Evolutionary conservation across 1,139 yeast species (phyloP).

Genomic region (Kodamaea sp.): DNA sequence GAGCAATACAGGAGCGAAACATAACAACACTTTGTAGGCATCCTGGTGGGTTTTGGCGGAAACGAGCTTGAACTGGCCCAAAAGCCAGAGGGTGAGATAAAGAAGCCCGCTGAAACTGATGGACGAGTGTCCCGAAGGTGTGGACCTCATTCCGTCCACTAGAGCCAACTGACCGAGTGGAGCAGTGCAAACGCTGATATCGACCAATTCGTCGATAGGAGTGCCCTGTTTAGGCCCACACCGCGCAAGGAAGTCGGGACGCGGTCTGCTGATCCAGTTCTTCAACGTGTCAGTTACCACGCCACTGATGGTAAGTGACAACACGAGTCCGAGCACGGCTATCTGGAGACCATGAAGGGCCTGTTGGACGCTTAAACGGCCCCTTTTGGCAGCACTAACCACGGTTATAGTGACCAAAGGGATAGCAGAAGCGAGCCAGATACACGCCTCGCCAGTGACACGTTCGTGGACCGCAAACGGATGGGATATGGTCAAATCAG

Average conservation of each 20-base stretch:
- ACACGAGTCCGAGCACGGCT: conserved; percentile 52
- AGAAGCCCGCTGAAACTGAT: conserved; percentile 42
- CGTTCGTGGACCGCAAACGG: conserved; percentile 70
- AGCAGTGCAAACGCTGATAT: conserved; percentile 42
- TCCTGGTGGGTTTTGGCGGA: conserved; percentile 11
- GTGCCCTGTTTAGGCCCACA: conserved; percentile 54
- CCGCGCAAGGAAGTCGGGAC: conserved; percentile 78
- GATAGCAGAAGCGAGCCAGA: conserved; percentile 34
- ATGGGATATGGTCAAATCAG: conserved; percentile 56
- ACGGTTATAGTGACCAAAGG: conserved; percentile 40
- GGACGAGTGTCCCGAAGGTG: conserved; percentile 50
- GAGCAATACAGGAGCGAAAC: conserved; percentile 16
- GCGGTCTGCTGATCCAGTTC: conserved; percentile 74
- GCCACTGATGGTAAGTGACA: conserved; percentile 44
- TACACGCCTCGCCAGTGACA: conserved; percentile 43
- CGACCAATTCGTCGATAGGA: conserved; percentile 39
- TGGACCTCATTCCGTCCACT: conserved; percentile 47
- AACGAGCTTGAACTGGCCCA: conserved; percentile 50
- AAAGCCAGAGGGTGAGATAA: conserved; percentile 56
- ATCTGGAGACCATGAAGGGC: conserved; percentile 41
- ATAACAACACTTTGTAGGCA: conserved; percentile 11
- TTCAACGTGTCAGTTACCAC: conserved; percentile 67
- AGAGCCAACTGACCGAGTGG: conserved; percentile 33
- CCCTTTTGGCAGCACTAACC: conserved; percentile 31
- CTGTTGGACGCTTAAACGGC: conserved; percentile 5